These are phyloP conservation scores for Protomyces pachydermus DNA, from an alignment of 1,139 yeast species.

Conservation along the genomic window DNA sequence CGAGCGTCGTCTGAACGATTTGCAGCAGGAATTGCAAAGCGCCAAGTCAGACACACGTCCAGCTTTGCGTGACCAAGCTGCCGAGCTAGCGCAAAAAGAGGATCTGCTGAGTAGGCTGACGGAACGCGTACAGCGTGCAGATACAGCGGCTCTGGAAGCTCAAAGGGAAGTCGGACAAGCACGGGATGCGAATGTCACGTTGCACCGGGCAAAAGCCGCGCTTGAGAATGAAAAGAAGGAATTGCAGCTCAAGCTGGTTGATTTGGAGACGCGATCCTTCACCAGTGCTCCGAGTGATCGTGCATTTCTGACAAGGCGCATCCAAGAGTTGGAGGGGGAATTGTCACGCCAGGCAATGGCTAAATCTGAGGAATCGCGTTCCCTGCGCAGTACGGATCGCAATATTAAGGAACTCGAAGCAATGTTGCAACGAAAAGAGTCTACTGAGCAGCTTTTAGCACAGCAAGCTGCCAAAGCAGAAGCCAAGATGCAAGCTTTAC, in stretches of 20 bases:
- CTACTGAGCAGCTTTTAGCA: constrained; percentile 35
- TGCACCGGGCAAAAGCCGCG: constrained; percentile 33
- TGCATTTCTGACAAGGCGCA: constrained; percentile 25
- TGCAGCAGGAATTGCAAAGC: constrained; percentile 37
- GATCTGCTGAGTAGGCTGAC: constrained; percentile 28
- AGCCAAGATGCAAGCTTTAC: constrained; percentile 41
- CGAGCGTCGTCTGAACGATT: constrained; percentile 39
- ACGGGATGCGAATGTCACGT: constrained; percentile 35
- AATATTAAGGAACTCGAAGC: constrained; percentile 37
- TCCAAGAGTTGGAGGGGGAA: constrained; percentile 41
- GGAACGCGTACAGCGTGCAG: constrained; percentile 31
- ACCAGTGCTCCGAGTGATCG: constrained; percentile 14
- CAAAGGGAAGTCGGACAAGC: constrained; percentile 36
- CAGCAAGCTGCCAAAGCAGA: constrained; percentile 40
- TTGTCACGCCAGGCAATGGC: constrained; percentile 40
- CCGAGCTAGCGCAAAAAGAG: constrained; percentile 23
- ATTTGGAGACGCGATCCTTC: constrained; percentile 36
- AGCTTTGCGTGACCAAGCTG: constrained; percentile 1
- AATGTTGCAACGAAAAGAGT: constrained; percentile 35
- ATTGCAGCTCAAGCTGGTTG: constrained; percentile 38
- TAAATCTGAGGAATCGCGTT: constrained; percentile 40
- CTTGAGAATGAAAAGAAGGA: constrained; percentile 38
- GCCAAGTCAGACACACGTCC: constrained; percentile 9
- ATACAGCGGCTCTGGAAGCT: constrained; percentile 28
- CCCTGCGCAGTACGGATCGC: constrained; percentile 38